phyloP scores from a whole-genome alignment of 768 basidiomycete species.

The Suillus ampliporus region DNA sequence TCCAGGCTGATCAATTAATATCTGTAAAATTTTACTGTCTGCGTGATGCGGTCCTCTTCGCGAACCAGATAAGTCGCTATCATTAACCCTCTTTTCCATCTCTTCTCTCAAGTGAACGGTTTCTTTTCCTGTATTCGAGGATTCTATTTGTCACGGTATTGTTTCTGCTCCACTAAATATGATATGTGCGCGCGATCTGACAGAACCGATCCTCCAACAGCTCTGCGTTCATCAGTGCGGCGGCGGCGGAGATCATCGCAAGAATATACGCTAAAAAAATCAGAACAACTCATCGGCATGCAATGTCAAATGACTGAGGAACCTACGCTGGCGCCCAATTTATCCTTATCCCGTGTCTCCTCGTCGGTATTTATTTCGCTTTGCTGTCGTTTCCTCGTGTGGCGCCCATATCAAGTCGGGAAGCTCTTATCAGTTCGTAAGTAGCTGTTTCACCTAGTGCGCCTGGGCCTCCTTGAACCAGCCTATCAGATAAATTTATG shows the following conservation, averaged over 20 bases:
- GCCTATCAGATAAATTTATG: no score
- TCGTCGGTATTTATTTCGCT: not conserved
- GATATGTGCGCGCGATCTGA: no score
- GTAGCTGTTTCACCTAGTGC: no score
- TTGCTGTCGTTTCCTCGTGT: not conserved
- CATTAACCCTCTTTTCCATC: no score
- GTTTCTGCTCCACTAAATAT: no score
- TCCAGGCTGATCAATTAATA: no score
- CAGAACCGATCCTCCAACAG: not conserved
- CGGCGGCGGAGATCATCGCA: not conserved
- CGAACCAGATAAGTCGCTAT: no score
- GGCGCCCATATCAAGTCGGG: not conserved
- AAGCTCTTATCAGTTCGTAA: not conserved
- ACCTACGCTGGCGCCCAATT: not conserved
- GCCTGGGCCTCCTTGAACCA: not conserved
- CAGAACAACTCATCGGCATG: not conserved
- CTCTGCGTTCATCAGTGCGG: not conserved
- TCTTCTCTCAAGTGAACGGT: no score
- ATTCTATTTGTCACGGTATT: no score
- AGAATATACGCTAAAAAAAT: not conserved
- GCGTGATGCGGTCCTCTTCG: no score
- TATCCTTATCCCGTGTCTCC: not conserved
- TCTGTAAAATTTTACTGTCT: no score
- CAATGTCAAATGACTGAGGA: not conserved
- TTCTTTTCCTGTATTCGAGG: no score